Conservation (phyloP, 495 filamentous ascomycete species). For the Podospora australis region DNA sequence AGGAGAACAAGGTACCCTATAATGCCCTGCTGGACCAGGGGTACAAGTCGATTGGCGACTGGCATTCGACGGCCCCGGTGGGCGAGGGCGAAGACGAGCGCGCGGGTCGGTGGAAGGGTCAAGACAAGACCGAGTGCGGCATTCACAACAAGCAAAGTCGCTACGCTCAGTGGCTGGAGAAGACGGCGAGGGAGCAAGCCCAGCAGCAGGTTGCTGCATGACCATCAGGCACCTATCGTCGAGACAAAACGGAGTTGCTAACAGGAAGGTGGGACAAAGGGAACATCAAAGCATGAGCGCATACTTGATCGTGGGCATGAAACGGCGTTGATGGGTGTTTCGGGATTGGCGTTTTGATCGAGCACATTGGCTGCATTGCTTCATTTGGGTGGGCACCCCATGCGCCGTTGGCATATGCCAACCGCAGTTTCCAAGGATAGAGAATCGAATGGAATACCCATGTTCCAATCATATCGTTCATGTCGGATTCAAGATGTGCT, state of each 20-base stretch:
- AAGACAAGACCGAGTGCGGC: constrained; percentile 91
- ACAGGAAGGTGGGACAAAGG: neutral
- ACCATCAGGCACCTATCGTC: neutral
- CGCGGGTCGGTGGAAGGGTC: constrained; percentile 94
- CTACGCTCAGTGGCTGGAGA: constrained; percentile 76
- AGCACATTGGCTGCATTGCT: no score
- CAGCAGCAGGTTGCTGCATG: constrained; percentile 5
- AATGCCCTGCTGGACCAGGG: constrained; percentile 83
- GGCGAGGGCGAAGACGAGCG: constrained; percentile 90
- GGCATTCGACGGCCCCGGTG: constrained; percentile 92
- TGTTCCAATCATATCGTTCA: no score
- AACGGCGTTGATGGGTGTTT: neutral
- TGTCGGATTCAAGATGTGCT: no score
- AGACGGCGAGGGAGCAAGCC: constrained; percentile 59
- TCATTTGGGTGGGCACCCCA: neutral
- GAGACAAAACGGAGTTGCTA: neutral
- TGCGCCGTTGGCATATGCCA: neutral
- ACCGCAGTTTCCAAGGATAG: no score
- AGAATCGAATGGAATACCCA: no score
- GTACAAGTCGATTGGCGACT: constrained; percentile 97
- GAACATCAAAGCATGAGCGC: no score
- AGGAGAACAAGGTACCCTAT: constrained; percentile 83
- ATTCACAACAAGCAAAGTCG: constrained; percentile 95
- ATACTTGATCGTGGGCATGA: neutral
- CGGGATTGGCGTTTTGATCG: neutral